A percentile compares a stretch with the other conserved stretches of the same genome.
These are phyloP conservation scores for Lasiodiplodia gonubiensis DNA, from an alignment of 2,329 filamentous ascomycete genomes.

Conservation along the genomic window DNA sequence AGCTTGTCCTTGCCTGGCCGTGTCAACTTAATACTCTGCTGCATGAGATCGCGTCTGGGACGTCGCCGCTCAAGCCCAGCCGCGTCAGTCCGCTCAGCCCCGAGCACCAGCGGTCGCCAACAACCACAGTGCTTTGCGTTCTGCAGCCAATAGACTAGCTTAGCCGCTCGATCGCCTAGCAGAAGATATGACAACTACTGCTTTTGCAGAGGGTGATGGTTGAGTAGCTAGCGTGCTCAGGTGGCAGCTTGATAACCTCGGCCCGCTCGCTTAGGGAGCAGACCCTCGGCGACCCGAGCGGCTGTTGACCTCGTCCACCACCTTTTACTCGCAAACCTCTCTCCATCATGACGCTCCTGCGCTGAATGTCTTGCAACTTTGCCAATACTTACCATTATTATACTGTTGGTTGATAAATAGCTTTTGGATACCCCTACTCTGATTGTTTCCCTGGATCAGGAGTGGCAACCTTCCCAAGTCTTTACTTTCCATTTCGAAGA, in stretches of 20 bases:
- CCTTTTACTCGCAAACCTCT: not conserved
- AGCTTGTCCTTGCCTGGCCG: not conserved
- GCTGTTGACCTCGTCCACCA: conserved; percentile 31
- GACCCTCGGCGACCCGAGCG: not conserved
- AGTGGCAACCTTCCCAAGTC: not conserved
- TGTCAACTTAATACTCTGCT: no score
- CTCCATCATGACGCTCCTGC: not conserved
- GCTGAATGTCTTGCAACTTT: not conserved
- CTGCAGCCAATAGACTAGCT: not conserved
- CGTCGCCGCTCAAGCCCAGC: no score
- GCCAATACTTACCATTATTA: not conserved
- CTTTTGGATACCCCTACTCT: not conserved
- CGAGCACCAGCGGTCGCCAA: no score
- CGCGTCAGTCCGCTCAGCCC: no score
- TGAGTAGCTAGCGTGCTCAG: not conserved
- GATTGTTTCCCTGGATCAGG: not conserved
- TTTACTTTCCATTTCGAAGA: conserved; percentile 52
- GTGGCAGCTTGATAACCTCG: conserved; percentile 29
- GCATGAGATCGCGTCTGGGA: no score
- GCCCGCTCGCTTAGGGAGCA: conserved; percentile 25
- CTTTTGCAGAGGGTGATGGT: not conserved
- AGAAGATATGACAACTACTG: no score
- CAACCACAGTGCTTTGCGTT: no score
- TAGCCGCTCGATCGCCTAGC: not conserved
- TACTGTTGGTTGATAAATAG: not conserved